Percentiles rank a stretch among this genome's conserved stretches.
Conservation (phyloP, 768 basidiomycete species). For the Lactifluus volemus region DNA sequence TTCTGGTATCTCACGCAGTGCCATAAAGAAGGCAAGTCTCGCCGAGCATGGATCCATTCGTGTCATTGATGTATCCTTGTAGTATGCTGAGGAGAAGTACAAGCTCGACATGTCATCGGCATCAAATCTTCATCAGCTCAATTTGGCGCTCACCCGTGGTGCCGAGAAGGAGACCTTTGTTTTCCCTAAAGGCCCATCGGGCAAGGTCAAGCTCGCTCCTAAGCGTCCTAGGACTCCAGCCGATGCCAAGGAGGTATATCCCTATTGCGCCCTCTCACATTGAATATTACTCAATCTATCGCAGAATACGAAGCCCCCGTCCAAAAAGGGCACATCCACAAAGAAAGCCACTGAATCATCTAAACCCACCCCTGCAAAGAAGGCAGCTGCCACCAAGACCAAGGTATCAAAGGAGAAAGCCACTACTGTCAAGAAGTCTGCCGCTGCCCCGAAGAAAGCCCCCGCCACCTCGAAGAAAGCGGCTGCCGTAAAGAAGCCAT, state of each 20-base stretch:
- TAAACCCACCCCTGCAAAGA: conserved; percentile 29
- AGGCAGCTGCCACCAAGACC: conserved; percentile 26
- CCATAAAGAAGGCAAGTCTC: conserved; percentile 50
- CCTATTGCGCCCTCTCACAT: background rate
- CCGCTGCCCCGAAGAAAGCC: conserved; percentile 30
- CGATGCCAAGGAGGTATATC: conserved; percentile 52
- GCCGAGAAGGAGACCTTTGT: conserved; percentile 42
- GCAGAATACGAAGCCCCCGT: conserved; percentile 30
- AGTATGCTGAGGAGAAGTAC: conserved; percentile 51
- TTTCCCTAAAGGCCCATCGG: conserved; percentile 58
- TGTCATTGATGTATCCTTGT: background rate
- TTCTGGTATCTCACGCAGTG: conserved; percentile 62
- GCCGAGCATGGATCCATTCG: background rate
- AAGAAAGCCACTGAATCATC: conserved; percentile 23
- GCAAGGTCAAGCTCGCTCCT: conserved; percentile 66
- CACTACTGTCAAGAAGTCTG: conserved; percentile 26
- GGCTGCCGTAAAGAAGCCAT: conserved; percentile 29
- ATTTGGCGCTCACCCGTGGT: conserved; percentile 47
- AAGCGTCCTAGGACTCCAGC: conserved; percentile 35
- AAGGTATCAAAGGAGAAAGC: conserved; percentile 27
- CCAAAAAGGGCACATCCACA: conserved; percentile 21
- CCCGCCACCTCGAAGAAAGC: conserved; percentile 27
- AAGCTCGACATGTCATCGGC: conserved; percentile 37
- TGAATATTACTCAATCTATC: conserved; percentile 15
- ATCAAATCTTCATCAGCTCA: conserved; percentile 39